A percentile compares a stretch with the other conserved stretches of the same genome.
phyloP scores from a whole-genome alignment of 176 grass and related monocot genomes.

The Paspalum vaginatum region DNA sequence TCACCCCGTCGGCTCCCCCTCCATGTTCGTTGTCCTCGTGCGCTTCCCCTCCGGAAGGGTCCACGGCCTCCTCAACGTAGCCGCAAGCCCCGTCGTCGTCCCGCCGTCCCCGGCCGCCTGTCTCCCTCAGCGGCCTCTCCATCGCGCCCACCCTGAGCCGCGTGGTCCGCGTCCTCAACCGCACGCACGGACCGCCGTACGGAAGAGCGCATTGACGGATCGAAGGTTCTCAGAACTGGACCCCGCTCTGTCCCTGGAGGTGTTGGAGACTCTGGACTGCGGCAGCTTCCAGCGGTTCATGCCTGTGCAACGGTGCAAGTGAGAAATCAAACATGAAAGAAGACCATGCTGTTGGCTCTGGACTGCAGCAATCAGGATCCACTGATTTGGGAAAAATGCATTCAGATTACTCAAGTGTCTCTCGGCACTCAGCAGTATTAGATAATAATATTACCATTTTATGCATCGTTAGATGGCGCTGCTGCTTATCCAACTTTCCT shows the following conservation, averaged over 20 bases:
- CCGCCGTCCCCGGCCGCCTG: slow-evolving; percentile 52
- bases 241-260: slow-evolving; percentile 60
- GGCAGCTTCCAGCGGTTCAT: slow-evolving; percentile 77
- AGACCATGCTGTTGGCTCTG: no score
- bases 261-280: slow-evolving; percentile 58
- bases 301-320: slow-evolving; percentile 90
- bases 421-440: no score
- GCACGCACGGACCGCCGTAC: slow-evolving; percentile 18
- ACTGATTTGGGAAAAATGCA: no score
- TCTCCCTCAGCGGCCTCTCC: slow-evolving; percentile 67
- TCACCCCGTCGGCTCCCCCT: slow-evolving; percentile 56
- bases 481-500: not conserved
- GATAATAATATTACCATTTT: no score
- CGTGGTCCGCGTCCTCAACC: slow-evolving; percentile 59
- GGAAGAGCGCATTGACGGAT: slow-evolving; percentile 66
- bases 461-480: not conserved
- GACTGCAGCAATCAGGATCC: slow-evolving; percentile 67
- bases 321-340: no score
- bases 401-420: no score
- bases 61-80: slow-evolving; percentile 64
- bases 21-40: slow-evolving; percentile 78
- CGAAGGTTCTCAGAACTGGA: slow-evolving; percentile 62
- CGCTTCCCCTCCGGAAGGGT: slow-evolving; percentile 55
- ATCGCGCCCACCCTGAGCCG: slow-evolving; percentile 46
- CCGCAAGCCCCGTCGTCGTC: slow-evolving; percentile 49